phyloP scores from a whole-genome alignment of 2,329 filamentous ascomycete genomes.

The Diplodia intermedia region DNA sequence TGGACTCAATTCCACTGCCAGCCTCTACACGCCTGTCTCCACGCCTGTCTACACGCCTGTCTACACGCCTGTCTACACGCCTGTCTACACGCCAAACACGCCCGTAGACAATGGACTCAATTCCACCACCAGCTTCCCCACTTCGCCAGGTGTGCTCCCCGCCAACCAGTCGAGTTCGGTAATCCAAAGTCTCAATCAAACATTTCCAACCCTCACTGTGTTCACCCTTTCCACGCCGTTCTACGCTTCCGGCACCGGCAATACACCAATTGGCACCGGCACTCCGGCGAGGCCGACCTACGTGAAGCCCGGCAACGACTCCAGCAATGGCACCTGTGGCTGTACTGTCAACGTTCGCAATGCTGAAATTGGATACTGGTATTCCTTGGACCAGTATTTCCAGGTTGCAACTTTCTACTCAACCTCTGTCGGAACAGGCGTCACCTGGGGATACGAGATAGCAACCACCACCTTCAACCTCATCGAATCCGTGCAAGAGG shows the following conservation, averaged over 20 bases:
- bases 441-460: conserved; percentile 42
- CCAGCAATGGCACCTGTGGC: conserved; percentile 34
- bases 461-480: conserved; percentile 44
- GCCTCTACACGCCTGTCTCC: not conserved
- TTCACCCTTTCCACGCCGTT: not conserved
- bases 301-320: conserved; percentile 13
- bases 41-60: not conserved
- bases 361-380: conserved; percentile 47
- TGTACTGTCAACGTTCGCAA: conserved; percentile 47
- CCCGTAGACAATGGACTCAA: not conserved
- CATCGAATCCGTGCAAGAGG: conserved; percentile 39
- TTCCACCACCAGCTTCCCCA: not conserved
- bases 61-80: not conserved
- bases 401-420: not conserved
- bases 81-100: not conserved
- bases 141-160: not conserved
- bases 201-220: conserved; percentile 12
- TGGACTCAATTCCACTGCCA: not conserved
- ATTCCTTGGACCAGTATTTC: conserved; percentile 33
- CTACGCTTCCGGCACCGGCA: conserved; percentile 8
- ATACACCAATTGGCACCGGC: not conserved
- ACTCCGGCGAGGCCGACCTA: conserved; percentile 3
- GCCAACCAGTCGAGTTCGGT: not conserved
- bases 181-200: not conserved
- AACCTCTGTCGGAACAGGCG: not conserved